Evolutionary conservation across 2,329 filamentous ascomycete genomes (phyloP).

Genomic region (Phialophora tarda): DNA sequence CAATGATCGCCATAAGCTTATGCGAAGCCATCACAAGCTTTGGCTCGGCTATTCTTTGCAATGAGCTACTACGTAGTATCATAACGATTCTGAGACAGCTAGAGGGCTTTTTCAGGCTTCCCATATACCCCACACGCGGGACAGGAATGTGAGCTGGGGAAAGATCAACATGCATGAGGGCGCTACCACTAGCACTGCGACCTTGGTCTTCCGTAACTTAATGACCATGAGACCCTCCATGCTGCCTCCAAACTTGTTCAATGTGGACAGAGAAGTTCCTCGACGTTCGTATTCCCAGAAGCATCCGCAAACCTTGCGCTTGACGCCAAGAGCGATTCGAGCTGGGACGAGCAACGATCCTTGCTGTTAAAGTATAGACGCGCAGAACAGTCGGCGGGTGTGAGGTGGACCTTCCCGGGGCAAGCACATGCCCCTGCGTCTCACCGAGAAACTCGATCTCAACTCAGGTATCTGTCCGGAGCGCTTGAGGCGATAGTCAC

Average conservation of each 20-base stretch:
- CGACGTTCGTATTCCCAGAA: not conserved
- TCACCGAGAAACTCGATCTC: not conserved
- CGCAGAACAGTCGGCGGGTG: not conserved
- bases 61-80: too few species aligned
- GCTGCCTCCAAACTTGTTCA: not conserved
- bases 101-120: not conserved
- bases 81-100: not conserved
- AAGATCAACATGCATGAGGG: conserved; percentile 11
- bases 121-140: conserved; percentile 14
- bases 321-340: not conserved
- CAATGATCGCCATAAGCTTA: not conserved
- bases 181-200: conserved; percentile 12
- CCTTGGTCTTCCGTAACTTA: conserved; percentile 11
- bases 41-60: not conserved
- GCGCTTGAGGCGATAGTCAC: not conserved
- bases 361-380: not conserved
- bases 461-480: not conserved
- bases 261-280: not conserved
- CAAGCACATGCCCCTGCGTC: not conserved
- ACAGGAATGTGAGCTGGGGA: conserved; percentile 2
- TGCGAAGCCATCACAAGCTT: not conserved
- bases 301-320: not conserved
- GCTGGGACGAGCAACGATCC: not conserved
- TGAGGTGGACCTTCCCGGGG: not conserved
- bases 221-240: conserved; percentile 1